Conservation (phyloP, 2,329 filamentous ascomycete genomes). For the Magnaporthiopsis rhizophila region DNA sequence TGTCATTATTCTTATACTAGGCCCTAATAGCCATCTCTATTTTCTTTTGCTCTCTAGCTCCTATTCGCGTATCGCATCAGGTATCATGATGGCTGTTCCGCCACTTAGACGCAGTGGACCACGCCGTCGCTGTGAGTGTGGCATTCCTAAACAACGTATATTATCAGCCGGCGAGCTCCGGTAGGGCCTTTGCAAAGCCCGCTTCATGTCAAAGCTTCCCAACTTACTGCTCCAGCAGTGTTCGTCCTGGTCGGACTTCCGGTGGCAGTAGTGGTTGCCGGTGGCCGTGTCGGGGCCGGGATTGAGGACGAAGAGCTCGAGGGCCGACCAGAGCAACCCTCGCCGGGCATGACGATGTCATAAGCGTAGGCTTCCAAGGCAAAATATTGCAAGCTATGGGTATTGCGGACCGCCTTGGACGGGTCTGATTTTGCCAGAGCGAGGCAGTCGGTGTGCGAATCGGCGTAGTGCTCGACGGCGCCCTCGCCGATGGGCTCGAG, state of each 20-base stretch:
- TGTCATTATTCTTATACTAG: neutral
- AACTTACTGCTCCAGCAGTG: constrained; percentile 38
- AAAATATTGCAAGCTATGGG: constrained; percentile 59
- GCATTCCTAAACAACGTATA: constrained; percentile 35
- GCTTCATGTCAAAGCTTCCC: constrained; percentile 3
- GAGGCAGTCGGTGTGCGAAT: constrained; percentile 46
- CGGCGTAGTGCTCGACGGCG: constrained; percentile 54
- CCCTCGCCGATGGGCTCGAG: constrained; percentile 51
- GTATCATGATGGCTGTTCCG: neutral
- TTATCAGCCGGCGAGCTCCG: constrained; percentile 43
- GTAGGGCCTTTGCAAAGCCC: neutral
- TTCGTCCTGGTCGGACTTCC: constrained; percentile 13
- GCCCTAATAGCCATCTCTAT: neutral
- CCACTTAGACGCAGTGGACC: constrained; percentile 20
- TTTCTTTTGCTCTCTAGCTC: neutral
- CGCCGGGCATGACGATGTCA: constrained; percentile 55
- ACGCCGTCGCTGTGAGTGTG: constrained; percentile 35
- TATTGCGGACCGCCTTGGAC: constrained; percentile 45
- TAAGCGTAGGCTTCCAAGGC: constrained; percentile 60
- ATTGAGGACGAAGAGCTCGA: neutral
- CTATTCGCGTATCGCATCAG: too few relatives aligned
- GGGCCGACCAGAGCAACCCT: constrained; percentile 48
- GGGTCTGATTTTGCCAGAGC: constrained; percentile 41
- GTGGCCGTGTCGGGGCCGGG: neutral
- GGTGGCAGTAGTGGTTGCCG: neutral